Base-by-base conservation (phyloP, 768 basidiomycete genomes). In the Tephrocybe sp. region DNA sequence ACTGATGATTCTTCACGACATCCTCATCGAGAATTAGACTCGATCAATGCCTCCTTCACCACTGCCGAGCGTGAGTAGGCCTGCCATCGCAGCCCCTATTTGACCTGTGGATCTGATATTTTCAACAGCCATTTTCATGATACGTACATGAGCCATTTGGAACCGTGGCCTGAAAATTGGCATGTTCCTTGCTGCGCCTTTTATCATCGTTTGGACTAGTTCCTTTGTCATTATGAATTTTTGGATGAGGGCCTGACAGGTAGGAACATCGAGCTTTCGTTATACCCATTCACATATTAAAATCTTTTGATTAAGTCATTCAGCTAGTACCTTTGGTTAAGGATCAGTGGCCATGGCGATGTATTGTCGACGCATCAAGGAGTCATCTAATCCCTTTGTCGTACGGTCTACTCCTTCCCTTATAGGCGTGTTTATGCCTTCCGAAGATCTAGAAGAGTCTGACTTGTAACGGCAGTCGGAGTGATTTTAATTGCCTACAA, bases 101-200 rank as follows among this genome's bases (percentile, higher is more conserved):
- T 13, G 9, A 38, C 30, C 7, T 9, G 26, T 17, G 6, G 39
- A 17, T 7, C 13, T 8, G 5, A 2, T 3, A 9, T 41, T 9
- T 17, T 19, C 14, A 5, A 20, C n/a, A 63, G 62, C 61, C 26
- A 57, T 63, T 32, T 41, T 63, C 19, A 54, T 52, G 9, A 43
- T 61, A 16, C 57, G 62, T 4, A 54, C 52, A 16, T 63, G 62
- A 60, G 60, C 62, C 1, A 47, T 63, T 5, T 63, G 62, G 57
- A 49, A 59, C 32, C 41, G 58, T n/a, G 32, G 44, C 19, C 39
- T 45, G 6, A 49, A 43, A 17, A 39, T 63, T 22, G 52, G 49
- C 3, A 26, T 58, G 12, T 34, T 53, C 10, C 47, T 61, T 5
- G 32, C 48, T 0, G 22, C 52, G 14, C 47, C 56, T 22, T 58